These are phyloP conservation scores for Tylopilus orsonianus DNA, from an alignment of 1,284 basidiomycete genomes.

Conservation along the genomic window DNA sequence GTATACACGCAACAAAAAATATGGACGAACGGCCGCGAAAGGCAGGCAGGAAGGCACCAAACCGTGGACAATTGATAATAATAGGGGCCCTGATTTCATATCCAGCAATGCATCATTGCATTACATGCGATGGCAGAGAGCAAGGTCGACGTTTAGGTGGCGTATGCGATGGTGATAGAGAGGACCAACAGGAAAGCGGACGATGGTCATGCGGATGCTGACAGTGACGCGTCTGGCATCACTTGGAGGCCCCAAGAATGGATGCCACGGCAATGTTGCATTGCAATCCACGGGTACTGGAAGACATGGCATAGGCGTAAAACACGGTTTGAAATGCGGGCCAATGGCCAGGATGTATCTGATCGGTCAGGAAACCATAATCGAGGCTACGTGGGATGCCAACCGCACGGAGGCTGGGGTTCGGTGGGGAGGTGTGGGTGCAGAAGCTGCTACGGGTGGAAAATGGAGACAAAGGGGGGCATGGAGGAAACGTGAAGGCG, in stretches of 20 bases:
- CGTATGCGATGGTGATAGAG: conserved; percentile 23
- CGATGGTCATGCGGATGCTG: conserved; percentile 11
- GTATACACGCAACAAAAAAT: conserved; percentile 7
- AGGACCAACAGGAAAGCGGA: conserved; percentile 12
- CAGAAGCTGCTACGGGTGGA: conserved; percentile 17
- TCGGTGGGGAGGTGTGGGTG: conserved; percentile 14
- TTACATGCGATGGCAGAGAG: conserved; percentile 15
- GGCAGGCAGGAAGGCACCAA: conserved; percentile 8
- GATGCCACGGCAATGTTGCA: conserved; percentile 11
- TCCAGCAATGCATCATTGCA: conserved; percentile 21
- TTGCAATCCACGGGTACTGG: conserved; percentile 11
- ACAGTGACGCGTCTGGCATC: conserved; percentile 2
- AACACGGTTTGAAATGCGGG: neutral
- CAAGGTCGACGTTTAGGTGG: conserved; percentile 10
- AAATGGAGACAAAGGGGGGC: conserved; percentile 20
- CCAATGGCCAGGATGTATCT: conserved; percentile 13
- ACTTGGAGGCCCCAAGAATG: conserved; percentile 15
- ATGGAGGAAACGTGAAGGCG: conserved; percentile 23
- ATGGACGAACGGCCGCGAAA: conserved; percentile 16
- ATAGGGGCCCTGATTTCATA: conserved; percentile 32
- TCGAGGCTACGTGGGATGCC: conserved; percentile 2
- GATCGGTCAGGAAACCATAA: conserved; percentile 17
- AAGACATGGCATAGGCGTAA: conserved; percentile 10
- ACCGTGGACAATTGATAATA: conserved; percentile 23
- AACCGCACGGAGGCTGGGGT: conserved; percentile 11